phyloP scores from a whole-genome alignment of 1,284 basidiomycete genomes.

The Agroathelia rolfsii region DNA sequence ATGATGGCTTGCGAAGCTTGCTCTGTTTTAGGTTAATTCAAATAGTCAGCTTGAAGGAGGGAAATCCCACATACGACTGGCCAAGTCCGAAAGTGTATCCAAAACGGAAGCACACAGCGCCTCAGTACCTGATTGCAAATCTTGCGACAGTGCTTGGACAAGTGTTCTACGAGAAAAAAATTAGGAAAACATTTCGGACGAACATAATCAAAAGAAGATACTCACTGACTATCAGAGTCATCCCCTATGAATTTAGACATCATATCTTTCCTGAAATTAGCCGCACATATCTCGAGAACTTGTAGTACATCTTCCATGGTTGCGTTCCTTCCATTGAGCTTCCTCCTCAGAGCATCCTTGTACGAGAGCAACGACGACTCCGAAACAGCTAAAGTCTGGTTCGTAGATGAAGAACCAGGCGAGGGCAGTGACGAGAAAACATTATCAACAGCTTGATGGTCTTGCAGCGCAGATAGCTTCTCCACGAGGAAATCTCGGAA shows the following conservation, averaged over 20 bases:
- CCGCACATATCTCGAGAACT: constrained; percentile 46
- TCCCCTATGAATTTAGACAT: constrained; percentile 30
- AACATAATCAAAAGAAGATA: constrained; percentile 1
- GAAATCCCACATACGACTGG: constrained; percentile 19
- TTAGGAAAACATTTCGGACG: too few species aligned
- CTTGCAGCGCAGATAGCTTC: constrained; percentile 17
- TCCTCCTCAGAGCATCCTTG: constrained; percentile 41
- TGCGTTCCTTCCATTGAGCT: constrained; percentile 50
- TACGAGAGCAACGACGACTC: too few species aligned
- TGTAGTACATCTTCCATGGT: constrained; percentile 46
- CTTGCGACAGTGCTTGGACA: constrained; percentile 29
- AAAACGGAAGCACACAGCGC: constrained; percentile 30
- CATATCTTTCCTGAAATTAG: constrained; percentile 48
- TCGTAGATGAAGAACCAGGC: too few species aligned
- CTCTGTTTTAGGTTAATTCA: constrained; percentile 8
- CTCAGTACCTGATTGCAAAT: constrained; percentile 40
- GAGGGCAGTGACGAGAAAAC: too few species aligned
- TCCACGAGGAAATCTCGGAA: too few species aligned
- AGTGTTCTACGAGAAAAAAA: constrained; percentile 23
- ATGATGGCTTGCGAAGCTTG: constrained; percentile 21
- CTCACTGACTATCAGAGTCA: constrained; percentile 27
- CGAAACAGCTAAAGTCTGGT: too few species aligned
- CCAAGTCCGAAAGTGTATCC: constrained; percentile 25
- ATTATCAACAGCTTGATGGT: too few species aligned
- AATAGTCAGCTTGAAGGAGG: constrained; percentile 14